Base-by-base conservation (phyloP, 805 yeast species). In the Candida andamanensis region DNA sequence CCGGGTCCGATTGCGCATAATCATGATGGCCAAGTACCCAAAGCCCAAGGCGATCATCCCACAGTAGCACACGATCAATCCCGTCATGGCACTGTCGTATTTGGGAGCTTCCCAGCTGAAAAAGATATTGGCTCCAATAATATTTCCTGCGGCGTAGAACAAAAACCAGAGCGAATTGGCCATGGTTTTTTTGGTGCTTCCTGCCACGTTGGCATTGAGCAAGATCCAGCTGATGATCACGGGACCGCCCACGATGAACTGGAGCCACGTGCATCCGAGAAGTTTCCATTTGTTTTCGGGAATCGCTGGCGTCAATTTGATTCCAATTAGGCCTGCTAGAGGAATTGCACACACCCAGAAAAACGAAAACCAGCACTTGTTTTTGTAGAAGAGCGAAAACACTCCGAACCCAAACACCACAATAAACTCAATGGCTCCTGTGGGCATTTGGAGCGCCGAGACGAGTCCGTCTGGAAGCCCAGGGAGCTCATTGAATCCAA, bases 401-500 rank as follows among this genome's bases (percentile, higher is more conserved):
- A 49, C 23, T 13, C 67, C 65, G 29, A 49, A 54, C 14, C 47
- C 39, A 19, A 52, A 45, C 8, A 60, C 60, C 28, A 30, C 44
- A 34, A 44, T 42, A 27, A 50, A 47, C 29, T 50, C 55, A 30
- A 53, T 44, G 4, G 56, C 56, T 6, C 55, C 52, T 2, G 51
- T 44, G 7, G 56, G 56, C 29, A 52, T 36, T 34, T 52, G 53
- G 28, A 53, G 41, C 5, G 49, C 50, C 9, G 58, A 40, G 13
- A 47, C 32, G 26, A 58, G 39, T 2, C 58, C 47, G n/a, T n/a
- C n/a, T n/a, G n/a, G n/a, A n/a, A n/a, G n/a, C n/a, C n/a, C n/a
- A n/a, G n/a, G n/a, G n/a, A n/a, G n/a, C n/a, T n/a, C n/a, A 24
- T 43, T 37, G 44, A 52, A 63, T 1, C 66, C 66, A 39, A 54